A percentile compares a stretch with the other conserved stretches of the same genome.
These are phyloP conservation scores for Tolypocladium nubicola DNA, from an alignment of 2,329 filamentous ascomycete species.

Conservation along the genomic window DNA sequence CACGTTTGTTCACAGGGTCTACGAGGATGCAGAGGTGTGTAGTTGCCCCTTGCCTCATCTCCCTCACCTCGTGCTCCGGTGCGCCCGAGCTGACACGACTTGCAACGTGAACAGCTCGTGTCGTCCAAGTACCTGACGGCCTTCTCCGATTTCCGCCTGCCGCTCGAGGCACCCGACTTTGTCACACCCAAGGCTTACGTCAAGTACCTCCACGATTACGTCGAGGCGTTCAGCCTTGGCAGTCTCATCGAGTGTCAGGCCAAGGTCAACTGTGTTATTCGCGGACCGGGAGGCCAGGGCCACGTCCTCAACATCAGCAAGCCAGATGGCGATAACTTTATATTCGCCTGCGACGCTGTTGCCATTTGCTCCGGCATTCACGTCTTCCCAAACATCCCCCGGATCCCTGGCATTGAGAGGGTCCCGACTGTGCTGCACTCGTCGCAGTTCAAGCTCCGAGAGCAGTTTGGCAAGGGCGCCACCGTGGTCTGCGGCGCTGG, in stretches of 20 bases:
- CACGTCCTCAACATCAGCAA: conserved; percentile 8
- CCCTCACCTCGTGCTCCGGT: background rate
- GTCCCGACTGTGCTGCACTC: conserved; percentile 30
- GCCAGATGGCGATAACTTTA: background rate
- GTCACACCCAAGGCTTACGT: conserved; percentile 28
- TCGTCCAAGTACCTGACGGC: conserved; percentile 38
- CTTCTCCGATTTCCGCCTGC: conserved; percentile 37
- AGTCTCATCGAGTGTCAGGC: conserved; percentile 23
- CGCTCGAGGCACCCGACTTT: conserved; percentile 31
- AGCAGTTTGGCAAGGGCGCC: conserved; percentile 27
- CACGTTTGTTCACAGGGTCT: conserved; percentile 34
- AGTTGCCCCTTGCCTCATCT: background rate
- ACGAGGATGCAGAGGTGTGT: conserved; percentile 34
- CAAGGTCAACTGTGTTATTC: conserved; percentile 17
- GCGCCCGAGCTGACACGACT: background rate
- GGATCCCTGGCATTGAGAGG: conserved; percentile 25
- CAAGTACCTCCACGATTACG: conserved; percentile 31
- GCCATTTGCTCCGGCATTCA: conserved; percentile 35
- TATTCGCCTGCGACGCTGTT: conserved; percentile 31
- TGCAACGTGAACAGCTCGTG: conserved; percentile 22
- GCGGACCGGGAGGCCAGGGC: conserved; percentile 1
- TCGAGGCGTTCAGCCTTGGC: conserved; percentile 25
- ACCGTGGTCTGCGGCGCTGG: conserved; percentile 33
- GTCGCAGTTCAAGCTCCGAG: conserved; percentile 28
- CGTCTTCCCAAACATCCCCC: conserved; percentile 26